Evolutionary conservation across 1,284 basidiomycete genomes (phyloP).

Genomic region (Cystobasidium slooffiae): DNA sequence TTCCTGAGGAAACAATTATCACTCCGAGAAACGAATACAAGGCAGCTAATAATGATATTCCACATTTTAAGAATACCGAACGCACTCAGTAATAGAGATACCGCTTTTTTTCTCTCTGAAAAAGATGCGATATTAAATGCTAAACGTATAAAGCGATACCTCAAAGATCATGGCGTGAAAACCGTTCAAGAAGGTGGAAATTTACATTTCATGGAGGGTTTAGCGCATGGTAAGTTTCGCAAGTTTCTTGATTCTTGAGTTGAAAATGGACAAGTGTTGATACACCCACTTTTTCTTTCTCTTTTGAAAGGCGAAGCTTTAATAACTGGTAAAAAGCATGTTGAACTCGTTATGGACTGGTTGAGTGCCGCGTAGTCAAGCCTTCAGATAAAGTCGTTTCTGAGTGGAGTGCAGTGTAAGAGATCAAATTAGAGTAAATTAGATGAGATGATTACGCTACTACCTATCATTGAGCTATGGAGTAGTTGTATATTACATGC

Average conservation of each 20-base stretch:
- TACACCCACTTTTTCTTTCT: not conserved
- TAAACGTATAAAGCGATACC: conserved; percentile 50
- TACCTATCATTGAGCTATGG: no score
- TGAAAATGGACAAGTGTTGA: not conserved
- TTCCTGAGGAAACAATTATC: no score
- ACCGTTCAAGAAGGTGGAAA: conserved; percentile 8
- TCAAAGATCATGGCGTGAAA: conserved; percentile 35
- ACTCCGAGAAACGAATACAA: no score
- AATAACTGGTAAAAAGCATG: conserved; percentile 63
- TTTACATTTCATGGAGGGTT: conserved; percentile 65
- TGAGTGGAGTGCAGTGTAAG: no score
- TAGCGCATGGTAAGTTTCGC: conserved; percentile 72
- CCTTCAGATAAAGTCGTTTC: no score
- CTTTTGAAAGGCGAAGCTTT: conserved; percentile 67
- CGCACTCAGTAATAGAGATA: conserved; percentile 62
- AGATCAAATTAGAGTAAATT: not conserved
- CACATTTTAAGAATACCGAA: conserved; percentile 65
- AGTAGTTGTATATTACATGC: not conserved
- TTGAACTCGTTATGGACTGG: conserved; percentile 70
- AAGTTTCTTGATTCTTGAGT: conserved; percentile 66
- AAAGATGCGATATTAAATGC: conserved; percentile 78
- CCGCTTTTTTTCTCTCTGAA: conserved; percentile 74
- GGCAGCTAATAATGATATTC: not conserved
- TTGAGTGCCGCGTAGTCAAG: conserved; percentile 54
- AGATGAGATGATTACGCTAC: not conserved